Base-by-base conservation (phyloP, 2,329 filamentous ascomycete genomes). In the Alternaria metachromatica region DNA sequence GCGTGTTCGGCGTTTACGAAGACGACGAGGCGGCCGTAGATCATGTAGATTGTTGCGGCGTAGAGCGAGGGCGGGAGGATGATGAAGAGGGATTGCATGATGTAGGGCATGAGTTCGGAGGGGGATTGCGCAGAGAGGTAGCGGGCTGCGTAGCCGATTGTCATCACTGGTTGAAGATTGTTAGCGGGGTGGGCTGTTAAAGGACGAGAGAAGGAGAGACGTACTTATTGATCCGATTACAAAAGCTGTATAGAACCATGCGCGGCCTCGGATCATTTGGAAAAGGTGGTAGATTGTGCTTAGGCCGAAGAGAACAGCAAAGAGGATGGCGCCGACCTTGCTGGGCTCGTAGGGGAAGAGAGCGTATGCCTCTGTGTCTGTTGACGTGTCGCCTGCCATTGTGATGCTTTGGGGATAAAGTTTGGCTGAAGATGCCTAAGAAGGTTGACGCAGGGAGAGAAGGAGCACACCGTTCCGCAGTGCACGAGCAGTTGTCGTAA, bases 31-130 rank as follows among this genome's bases (percentile, higher is more conserved):
- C 81, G 78, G 12, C 80, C 76, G 18, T 80, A 78, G 1, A 77
- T 80, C 81, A 83, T 83, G 74, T 84, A 83, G 28, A 84, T 75
- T 5, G 80, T 80, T 1, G 82, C 82, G 15, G 82, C 82, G 65
- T 83, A 82, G 45, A 83, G 76, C 9, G 80, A 78, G 1, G 82
- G 81, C 3, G 82, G 78, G 10, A 83, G 71, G 11, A 84, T 79
- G 33, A 82, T 73, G 50, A 81, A 75, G 54, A 79, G 72, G 6
- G 77, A 76, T 66, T 82, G 78, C 5, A 75, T 62, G 11, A 82
- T 74, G 71, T 82, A 83, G 1, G 64, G 70, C 8, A 62, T 65
- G 0, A 74, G 37, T 1, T 58, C 60, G 13, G 60, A 13, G 15
- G 71, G 65, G 11, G 60, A 62, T 25, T 62, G 53, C 21, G 66